phyloP scores from a whole-genome alignment of 805 yeast species.

The Sugiyamaella boreocaroliniensis region DNA sequence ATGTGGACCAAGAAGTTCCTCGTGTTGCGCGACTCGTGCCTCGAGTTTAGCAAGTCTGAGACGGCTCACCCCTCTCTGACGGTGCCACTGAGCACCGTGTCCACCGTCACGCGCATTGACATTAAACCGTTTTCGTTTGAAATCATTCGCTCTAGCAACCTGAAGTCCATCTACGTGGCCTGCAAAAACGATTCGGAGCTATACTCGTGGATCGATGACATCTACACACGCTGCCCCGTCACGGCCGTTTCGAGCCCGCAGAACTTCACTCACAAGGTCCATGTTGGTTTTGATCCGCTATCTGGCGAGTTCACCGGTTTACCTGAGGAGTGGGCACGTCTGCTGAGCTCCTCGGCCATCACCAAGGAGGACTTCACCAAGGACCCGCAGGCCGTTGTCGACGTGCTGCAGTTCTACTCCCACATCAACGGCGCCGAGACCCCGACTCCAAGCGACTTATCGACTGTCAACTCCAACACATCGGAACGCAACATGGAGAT shows the following conservation, averaged over 20 bases:
- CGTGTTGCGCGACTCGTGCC: constrained; percentile 65
- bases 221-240: constrained; percentile 40
- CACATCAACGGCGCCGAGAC: constrained; percentile 18
- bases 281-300: constrained; percentile 81
- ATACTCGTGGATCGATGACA: constrained; percentile 86
- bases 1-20: constrained; percentile 89
- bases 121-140: constrained; percentile 78
- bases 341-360: constrained; percentile 79
- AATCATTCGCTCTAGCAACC: constrained; percentile 40
- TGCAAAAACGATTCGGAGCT: constrained; percentile 74
- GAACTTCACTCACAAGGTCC: constrained; percentile 91
- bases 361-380: constrained; percentile 81
- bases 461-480: background rate
- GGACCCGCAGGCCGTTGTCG: constrained; percentile 91
- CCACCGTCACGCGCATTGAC: constrained; percentile 60
- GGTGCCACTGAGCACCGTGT: constrained; percentile 52
- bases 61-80: constrained; percentile 20
- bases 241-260: constrained; percentile 67
- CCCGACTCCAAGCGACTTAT: background rate
- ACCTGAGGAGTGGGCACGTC: constrained; percentile 87
- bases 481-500: background rate
- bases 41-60: constrained; percentile 71
- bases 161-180: constrained; percentile 63
- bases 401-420: constrained; percentile 73
- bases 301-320: constrained; percentile 87